Evolutionary conservation across 1,284 basidiomycete species (phyloP).

Genomic region (Puccinia horiana): DNA sequence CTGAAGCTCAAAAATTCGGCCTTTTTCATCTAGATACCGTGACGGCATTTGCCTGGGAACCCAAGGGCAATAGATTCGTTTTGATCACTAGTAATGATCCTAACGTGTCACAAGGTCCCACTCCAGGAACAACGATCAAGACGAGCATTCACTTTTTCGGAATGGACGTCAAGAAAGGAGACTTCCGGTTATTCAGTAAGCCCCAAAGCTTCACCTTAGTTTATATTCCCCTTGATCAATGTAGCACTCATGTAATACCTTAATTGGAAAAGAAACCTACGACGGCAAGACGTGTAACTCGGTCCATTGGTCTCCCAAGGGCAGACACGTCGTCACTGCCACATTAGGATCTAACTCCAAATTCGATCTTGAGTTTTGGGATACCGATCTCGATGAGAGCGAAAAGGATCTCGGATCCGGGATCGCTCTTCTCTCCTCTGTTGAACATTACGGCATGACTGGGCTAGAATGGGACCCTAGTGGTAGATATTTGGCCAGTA

Average conservation of each 20-base stretch:
- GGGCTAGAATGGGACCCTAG: conserved; percentile 98
- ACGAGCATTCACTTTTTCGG: conserved; percentile 97
- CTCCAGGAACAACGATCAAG: conserved; percentile 88
- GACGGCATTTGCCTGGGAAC: conserved; percentile 98
- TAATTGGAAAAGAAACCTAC: conserved; percentile 67
- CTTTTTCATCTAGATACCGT: conserved; percentile 72
- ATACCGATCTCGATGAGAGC: conserved; percentile 75
- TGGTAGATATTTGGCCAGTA: conserved; percentile 89
- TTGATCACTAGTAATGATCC: conserved; percentile 93
- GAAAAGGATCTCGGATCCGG: conserved; percentile 75
- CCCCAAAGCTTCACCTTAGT: conserved; percentile 45
- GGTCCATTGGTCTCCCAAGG: conserved; percentile 95
- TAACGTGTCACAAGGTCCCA: conserved; percentile 77
- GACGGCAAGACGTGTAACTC: conserved; percentile 88
- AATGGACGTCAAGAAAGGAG: conserved; percentile 86
- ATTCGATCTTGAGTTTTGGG: conserved; percentile 98
- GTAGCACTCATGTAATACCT: background rate
- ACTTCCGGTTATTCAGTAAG: conserved; percentile 85
- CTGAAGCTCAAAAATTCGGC: background rate
- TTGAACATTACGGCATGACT: conserved; percentile 98
- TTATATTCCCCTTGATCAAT: background rate
- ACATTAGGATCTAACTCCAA: conserved; percentile 93
- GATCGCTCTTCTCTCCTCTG: conserved; percentile 77
- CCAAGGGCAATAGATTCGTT: conserved; percentile 90
- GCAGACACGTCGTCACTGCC: conserved; percentile 90